Conservation (phyloP, 176 grass and related monocot species). For the Carex littledalei region DNA sequence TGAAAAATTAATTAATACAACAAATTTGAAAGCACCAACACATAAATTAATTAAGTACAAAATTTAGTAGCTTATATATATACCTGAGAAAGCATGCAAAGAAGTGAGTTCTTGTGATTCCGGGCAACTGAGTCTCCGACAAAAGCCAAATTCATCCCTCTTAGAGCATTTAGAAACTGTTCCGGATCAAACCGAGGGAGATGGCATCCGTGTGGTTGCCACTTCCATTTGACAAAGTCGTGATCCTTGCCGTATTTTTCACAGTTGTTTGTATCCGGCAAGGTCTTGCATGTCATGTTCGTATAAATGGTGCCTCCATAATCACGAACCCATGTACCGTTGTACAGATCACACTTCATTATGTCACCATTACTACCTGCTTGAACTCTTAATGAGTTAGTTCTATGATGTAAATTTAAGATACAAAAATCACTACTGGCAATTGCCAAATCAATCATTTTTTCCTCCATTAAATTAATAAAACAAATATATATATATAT, state of each 20-base stretch:
- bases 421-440: too few relatives aligned
- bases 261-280: slow-evolving; percentile 50
- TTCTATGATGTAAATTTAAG: too few relatives aligned
- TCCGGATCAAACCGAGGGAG: slow-evolving; percentile 39
- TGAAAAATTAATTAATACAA: neutral
- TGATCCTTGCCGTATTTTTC: slow-evolving; percentile 53
- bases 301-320: slow-evolving; percentile 29
- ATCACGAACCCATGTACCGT: slow-evolving; percentile 48
- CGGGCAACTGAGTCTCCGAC: slow-evolving; percentile 48
- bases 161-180: slow-evolving; percentile 36
- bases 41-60: too few relatives aligned
- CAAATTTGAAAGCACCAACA: too few relatives aligned
- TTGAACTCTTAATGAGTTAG: too few relatives aligned
- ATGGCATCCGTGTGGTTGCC: slow-evolving; percentile 41
- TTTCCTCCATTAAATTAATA: too few relatives aligned
- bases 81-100: slow-evolving; percentile 43
- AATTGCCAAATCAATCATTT: too few relatives aligned
- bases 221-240: slow-evolving; percentile 61
- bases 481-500: too few relatives aligned
- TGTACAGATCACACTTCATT: slow-evolving; percentile 35
- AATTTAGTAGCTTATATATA: too few relatives aligned
- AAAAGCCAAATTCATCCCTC: slow-evolving; percentile 52
- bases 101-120: slow-evolving; percentile 71
- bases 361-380: neutral
- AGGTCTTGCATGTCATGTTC: slow-evolving; percentile 37